Evolutionary conservation across 495 filamentous ascomycete genomes (phyloP).

Genomic region (Aspergillus olivimuriae): DNA sequence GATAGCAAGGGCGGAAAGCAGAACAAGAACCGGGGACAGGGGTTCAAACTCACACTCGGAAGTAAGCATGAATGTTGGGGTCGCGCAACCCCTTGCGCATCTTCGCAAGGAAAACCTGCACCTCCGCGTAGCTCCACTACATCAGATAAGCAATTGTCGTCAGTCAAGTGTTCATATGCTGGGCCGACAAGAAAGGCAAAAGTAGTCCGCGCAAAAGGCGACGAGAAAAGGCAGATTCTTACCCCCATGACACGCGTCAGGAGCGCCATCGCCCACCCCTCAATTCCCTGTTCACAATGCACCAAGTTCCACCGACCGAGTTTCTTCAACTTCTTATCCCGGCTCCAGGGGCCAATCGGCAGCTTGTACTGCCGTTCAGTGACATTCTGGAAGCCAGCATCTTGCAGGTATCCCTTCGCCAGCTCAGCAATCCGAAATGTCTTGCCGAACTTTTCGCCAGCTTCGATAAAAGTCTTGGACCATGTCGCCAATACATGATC

Average conservation of each 20-base stretch:
- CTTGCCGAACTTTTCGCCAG: slow-evolving; percentile 43
- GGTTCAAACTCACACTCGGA: slow-evolving; percentile 14
- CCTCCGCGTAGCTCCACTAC: slow-evolving; percentile 25
- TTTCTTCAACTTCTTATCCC: slow-evolving; percentile 54
- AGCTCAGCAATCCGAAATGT: slow-evolving; percentile 40
- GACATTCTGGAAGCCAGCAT: slow-evolving; percentile 55
- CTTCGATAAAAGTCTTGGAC: slow-evolving; percentile 45
- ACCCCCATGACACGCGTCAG: slow-evolving; percentile 50
- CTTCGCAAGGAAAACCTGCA: slow-evolving; percentile 16
- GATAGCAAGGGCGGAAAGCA: background rate
- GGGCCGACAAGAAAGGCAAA: background rate
- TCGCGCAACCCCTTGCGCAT: slow-evolving; percentile 18
- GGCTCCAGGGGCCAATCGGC: slow-evolving; percentile 60
- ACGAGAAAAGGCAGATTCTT: slow-evolving; percentile 6
- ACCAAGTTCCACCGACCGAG: slow-evolving; percentile 57
- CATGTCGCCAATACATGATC: slow-evolving; percentile 47
- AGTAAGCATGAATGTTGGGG: slow-evolving; percentile 16
- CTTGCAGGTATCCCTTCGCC: slow-evolving; percentile 24
- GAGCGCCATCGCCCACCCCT: slow-evolving; percentile 48
- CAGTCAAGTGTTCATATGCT: slow-evolving; percentile 3
- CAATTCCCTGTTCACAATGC: slow-evolving; percentile 56
- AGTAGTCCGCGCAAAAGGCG: background rate
- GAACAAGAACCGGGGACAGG: background rate
- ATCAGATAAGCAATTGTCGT: background rate
- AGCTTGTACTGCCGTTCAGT: slow-evolving; percentile 52